These are phyloP conservation scores for Leccinum arenicola DNA, from an alignment of 768 basidiomycete genomes.

Conservation along the genomic window DNA sequence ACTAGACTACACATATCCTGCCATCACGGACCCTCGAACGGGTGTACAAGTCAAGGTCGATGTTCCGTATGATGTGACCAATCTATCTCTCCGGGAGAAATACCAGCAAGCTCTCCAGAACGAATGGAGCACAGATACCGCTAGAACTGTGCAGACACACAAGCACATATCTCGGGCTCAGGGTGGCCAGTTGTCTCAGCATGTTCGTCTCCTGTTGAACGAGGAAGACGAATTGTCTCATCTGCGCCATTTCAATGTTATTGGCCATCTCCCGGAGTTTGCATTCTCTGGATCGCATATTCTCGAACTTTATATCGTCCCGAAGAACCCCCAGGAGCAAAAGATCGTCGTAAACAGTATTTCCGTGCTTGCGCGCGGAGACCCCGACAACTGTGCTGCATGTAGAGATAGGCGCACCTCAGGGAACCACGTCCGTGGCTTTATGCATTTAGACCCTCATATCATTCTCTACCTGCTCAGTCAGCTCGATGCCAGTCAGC, in stretches of 20 bases:
- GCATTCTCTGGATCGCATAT: conserved; percentile 18
- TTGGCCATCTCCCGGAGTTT: conserved; percentile 13
- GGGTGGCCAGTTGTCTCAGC: neutral
- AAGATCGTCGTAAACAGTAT: conserved; percentile 12
- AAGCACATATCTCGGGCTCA: neutral
- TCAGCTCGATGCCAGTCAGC: neutral
- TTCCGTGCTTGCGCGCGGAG: conserved; percentile 10
- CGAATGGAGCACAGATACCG: conserved; percentile 1
- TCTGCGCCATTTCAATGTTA: conserved; percentile 10
- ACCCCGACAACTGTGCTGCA: conserved; percentile 7
- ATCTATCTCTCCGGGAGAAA: conserved; percentile 3
- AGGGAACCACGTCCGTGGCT: conserved; percentile 13
- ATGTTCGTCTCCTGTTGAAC: conserved; percentile 4
- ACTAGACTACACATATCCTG: conserved; percentile 21
- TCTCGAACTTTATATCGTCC: conserved; percentile 17
- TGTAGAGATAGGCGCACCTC: conserved; percentile 11
- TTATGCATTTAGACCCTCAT: conserved; percentile 15
- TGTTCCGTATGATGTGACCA: conserved; percentile 4
- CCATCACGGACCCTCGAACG: conserved; percentile 9
- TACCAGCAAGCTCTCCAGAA: conserved; percentile 6
- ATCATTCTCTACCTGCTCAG: conserved; percentile 11
- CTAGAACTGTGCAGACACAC: neutral
- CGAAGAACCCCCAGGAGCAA: neutral
- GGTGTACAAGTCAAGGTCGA: conserved; percentile 7
- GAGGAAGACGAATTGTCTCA: neutral